Evolutionary conservation across 1,139 yeast genomes (phyloP).

Genomic region (Yamadazyma atmosphaerica): DNA sequence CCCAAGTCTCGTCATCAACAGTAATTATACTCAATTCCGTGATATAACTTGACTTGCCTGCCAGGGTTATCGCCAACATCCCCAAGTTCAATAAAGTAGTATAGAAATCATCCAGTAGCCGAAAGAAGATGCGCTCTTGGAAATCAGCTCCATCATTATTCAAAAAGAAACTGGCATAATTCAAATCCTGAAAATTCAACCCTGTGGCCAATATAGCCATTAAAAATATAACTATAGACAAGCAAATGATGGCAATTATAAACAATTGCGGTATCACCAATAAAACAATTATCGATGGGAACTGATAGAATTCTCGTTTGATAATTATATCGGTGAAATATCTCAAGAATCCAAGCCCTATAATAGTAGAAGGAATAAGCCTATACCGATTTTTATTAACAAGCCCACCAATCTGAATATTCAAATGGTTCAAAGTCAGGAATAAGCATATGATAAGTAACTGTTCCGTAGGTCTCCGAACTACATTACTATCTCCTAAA

Average conservation of each 20-base stretch:
- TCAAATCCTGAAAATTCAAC: slow-evolving; percentile 42
- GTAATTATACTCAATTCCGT: slow-evolving; percentile 56
- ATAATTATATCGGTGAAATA: slow-evolving; percentile 47
- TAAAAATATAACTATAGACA: slow-evolving; percentile 52
- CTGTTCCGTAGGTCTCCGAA: slow-evolving; percentile 51
- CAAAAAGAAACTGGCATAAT: slow-evolving; percentile 48
- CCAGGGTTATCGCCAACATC: slow-evolving; percentile 61
- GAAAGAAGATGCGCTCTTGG: slow-evolving; percentile 14
- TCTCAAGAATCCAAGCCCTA: slow-evolving; percentile 51
- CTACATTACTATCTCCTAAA: slow-evolving; percentile 22
- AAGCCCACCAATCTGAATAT: slow-evolving; percentile 59
- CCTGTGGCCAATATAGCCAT: slow-evolving; percentile 65
- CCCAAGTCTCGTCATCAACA: slow-evolving; percentile 57
- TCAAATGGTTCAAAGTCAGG: slow-evolving; percentile 54
- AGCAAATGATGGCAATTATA: slow-evolving; percentile 46
- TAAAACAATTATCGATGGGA: slow-evolving; percentile 56
- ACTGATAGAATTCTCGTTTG: slow-evolving; percentile 23
- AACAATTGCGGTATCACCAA: slow-evolving; percentile 65
- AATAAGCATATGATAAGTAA: slow-evolving; percentile 52
- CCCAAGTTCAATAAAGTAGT: slow-evolving; percentile 62
- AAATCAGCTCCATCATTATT: slow-evolving; percentile 25
- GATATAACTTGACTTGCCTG: slow-evolving; percentile 65
- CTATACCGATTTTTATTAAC: slow-evolving; percentile 53
- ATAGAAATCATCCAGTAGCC: slow-evolving; percentile 64
- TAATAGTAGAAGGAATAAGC: slow-evolving; percentile 58